A percentile compares a stretch with the other conserved stretches of the same genome.
Conservation (phyloP, 176 grass and related monocot genomes). For the Carex pumila region DNA sequence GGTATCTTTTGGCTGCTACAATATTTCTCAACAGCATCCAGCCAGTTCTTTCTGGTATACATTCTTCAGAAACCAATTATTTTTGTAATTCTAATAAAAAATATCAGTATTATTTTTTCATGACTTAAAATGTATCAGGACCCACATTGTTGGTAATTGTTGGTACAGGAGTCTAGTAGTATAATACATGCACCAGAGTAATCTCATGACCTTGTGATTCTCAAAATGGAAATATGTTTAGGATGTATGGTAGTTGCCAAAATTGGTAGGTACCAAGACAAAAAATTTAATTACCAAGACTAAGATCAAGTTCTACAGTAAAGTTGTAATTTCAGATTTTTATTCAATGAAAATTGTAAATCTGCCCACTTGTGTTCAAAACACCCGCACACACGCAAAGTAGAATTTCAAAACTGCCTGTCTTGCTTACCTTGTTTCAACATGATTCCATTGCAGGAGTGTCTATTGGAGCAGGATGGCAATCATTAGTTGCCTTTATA, state of each 20-base stretch:
- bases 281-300: background rate
- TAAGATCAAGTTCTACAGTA: background rate
- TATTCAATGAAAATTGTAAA: background rate
- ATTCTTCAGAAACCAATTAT: background rate
- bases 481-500: conserved; percentile 51
- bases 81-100: background rate
- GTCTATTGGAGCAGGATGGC: conserved; percentile 74
- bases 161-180: background rate
- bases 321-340: background rate
- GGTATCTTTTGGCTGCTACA: conserved; percentile 47
- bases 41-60: conserved; percentile 57
- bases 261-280: background rate
- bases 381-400: background rate
- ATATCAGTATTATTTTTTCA: background rate
- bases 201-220: background rate
- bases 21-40: conserved; percentile 76
- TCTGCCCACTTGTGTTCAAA: background rate
- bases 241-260: background rate
- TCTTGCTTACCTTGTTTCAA: background rate
- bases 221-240: background rate
- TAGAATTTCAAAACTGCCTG: background rate
- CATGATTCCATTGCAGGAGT: conserved; percentile 28
- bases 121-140: background rate
- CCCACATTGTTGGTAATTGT: background rate
- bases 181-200: background rate